phyloP scores from a whole-genome alignment of 768 basidiomycete species.

The Termitomyces sp. region DNA sequence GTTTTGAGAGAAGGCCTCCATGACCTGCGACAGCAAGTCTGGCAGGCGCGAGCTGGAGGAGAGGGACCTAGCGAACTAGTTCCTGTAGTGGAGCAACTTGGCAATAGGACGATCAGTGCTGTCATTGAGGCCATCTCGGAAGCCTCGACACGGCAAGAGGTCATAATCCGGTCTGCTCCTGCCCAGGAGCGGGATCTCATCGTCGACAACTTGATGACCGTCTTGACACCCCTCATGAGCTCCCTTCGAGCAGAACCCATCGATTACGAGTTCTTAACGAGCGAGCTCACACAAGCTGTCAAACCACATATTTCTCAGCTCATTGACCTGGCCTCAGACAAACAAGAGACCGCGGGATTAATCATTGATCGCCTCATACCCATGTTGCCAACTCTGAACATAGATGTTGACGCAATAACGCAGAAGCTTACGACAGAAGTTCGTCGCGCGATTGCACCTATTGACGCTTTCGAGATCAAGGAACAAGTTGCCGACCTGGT shows the following conservation, averaged over 20 bases:
- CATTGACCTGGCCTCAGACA: conserved; percentile 86
- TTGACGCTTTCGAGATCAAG: conserved; percentile 85
- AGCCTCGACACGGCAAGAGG: conserved; percentile 54
- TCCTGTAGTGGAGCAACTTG: conserved; percentile 55
- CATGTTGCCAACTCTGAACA: conserved; percentile 44
- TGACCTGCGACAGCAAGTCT: conserved; percentile 41
- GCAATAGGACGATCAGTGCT: conserved; percentile 52
- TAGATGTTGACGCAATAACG: conserved; percentile 56
- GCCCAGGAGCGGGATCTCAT: conserved; percentile 56
- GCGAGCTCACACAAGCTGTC: conserved; percentile 75
- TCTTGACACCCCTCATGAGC: conserved; percentile 57
- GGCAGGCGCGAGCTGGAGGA: conserved; percentile 21
- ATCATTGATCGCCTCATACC: conserved; percentile 75
- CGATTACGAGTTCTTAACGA: conserved; percentile 77
- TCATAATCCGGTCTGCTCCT: conserved; percentile 41
- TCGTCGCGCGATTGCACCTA: conserved; percentile 64
- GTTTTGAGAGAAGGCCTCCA: conserved; percentile 60
- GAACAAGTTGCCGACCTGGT: conserved; percentile 88
- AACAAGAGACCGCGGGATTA: conserved; percentile 79
- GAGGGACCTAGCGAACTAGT: conserved; percentile 29
- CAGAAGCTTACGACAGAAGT: conserved; percentile 66
- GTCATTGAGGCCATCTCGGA: conserved; percentile 60
- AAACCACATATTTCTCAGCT: conserved; percentile 87
- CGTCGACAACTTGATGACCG: conserved; percentile 55
- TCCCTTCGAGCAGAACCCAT: conserved; percentile 62